Evolutionary conservation across 208 protist genomes (phyloP).

Genomic region (Acanthamoeba triangularis): DNA sequence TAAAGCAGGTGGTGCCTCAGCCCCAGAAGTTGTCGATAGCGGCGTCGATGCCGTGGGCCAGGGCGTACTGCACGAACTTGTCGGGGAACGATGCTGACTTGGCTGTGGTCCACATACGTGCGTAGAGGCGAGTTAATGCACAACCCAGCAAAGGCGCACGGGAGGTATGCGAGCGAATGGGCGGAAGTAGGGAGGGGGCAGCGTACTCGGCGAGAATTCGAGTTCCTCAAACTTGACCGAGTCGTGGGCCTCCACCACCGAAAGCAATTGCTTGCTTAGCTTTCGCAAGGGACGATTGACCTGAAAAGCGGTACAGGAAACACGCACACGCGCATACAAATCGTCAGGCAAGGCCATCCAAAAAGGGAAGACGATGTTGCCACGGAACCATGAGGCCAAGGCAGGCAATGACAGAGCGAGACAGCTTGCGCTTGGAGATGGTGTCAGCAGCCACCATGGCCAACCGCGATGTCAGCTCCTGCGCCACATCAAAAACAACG

Average conservation of each 20-base stretch:
- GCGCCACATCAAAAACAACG: background rate
- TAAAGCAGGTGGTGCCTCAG: background rate
- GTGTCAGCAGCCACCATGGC: constrained; percentile 70
- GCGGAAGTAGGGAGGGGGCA: background rate
- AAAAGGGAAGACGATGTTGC: background rate
- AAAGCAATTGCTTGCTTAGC: constrained; percentile 41
- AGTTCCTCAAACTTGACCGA: constrained; percentile 37
- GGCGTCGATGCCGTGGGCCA: constrained; percentile 29
- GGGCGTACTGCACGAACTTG: constrained; percentile 51
- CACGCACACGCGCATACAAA: background rate
- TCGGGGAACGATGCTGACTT: constrained; percentile 34
- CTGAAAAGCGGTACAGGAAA: background rate
- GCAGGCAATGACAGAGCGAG: constrained; percentile 56
- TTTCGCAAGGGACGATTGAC: constrained; percentile 59
- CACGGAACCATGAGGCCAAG: constrained; percentile 36
- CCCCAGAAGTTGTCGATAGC: constrained; percentile 61
- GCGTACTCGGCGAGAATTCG: background rate
- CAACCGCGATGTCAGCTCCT: constrained; percentile 39
- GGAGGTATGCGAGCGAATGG: background rate
- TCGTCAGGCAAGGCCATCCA: background rate
- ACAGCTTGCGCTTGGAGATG: constrained; percentile 67
- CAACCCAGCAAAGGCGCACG: too few species aligned
- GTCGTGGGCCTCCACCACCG: constrained; percentile 52
- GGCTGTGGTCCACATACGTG: background rate
- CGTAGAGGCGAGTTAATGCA: too few species aligned